phyloP scores from a whole-genome alignment of 2,329 filamentous ascomycete species.

The Meredithiella fracta region DNA sequence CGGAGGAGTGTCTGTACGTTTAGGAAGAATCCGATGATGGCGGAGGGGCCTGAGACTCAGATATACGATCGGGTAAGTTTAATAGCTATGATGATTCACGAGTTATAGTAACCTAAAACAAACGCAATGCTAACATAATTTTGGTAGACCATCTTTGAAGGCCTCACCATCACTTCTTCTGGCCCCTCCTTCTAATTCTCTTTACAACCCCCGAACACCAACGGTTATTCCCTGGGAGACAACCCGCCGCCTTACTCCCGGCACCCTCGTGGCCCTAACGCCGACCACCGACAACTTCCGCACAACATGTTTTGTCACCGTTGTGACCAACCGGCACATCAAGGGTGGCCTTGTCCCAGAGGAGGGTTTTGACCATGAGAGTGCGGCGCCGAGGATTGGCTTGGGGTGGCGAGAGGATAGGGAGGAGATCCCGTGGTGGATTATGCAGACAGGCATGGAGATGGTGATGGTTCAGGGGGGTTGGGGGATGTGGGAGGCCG shows the following conservation, averaged over 20 bases:
- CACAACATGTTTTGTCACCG: conserved; percentile 49
- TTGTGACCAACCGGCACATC: conserved; percentile 54
- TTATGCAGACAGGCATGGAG: conserved; percentile 51
- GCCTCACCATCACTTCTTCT: neutral
- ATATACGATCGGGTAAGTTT: conserved; percentile 52
- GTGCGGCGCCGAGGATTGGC: conserved; percentile 51
- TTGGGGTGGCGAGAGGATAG: conserved; percentile 48
- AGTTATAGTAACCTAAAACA: too few relatives aligned
- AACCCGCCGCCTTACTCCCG: conserved; percentile 34
- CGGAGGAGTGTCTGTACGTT: conserved; percentile 47
- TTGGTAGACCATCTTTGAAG: neutral
- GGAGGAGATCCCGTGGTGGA: conserved; percentile 29
- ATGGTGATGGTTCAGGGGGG: conserved; percentile 68
- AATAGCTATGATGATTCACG: conserved; percentile 5
- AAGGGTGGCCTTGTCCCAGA: conserved; percentile 42
- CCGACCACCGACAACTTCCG: conserved; percentile 43
- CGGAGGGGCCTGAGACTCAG: conserved; percentile 40
- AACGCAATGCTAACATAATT: too few relatives aligned
- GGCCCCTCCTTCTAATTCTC: neutral
- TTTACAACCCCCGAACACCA: conserved; percentile 27
- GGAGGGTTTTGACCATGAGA: conserved; percentile 1
- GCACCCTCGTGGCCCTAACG: conserved; percentile 37
- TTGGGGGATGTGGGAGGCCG: conserved; percentile 59
- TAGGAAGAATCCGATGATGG: conserved; percentile 33
- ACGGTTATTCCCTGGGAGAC: conserved; percentile 50